These are phyloP conservation scores for Cutaneotrichosporon dermatis DNA, from an alignment of 1,284 basidiomycete species.

Conservation along the genomic window DNA sequence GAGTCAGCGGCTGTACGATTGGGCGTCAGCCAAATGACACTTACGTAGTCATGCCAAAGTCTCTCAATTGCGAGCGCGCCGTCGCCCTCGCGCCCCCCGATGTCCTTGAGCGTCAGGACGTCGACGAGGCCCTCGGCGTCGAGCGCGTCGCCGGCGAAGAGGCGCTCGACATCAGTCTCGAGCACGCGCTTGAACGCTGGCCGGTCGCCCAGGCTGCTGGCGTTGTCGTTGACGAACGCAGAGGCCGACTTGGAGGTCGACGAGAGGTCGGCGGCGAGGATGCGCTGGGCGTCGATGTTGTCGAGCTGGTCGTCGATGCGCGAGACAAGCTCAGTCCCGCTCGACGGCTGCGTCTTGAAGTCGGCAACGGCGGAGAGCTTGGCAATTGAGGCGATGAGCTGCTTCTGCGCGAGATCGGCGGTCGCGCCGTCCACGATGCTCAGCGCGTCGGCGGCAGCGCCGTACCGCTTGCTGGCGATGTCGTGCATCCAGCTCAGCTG, in stretches of 20 bases:
- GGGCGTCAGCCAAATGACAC: conserved; percentile 7
- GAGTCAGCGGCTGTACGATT: not conserved
- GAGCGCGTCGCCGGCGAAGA: conserved; percentile 34
- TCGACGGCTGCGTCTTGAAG: conserved; percentile 50
- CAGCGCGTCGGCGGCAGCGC: conserved; percentile 62
- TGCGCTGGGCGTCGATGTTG: conserved; percentile 55
- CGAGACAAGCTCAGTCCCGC: conserved; percentile 16
- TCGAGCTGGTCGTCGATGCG: conserved; percentile 54
- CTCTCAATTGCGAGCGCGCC: conserved; percentile 52
- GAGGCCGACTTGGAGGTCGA: conserved; percentile 7
- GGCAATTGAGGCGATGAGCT: conserved; percentile 86
- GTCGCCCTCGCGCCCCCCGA: conserved; percentile 45
- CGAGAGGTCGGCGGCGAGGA: conserved; percentile 34
- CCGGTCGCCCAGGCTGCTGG: conserved; percentile 16
- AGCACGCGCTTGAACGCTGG: conserved; percentile 26
- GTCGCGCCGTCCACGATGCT: conserved; percentile 60
- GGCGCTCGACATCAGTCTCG: conserved; percentile 9
- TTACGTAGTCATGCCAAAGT: conserved; percentile 47
- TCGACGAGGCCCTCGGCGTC: conserved; percentile 54
- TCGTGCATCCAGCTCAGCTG: conserved; percentile 87
- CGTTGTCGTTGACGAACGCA: conserved; percentile 17
- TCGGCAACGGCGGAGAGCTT: conserved; percentile 81
- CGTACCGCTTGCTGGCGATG: conserved; percentile 65
- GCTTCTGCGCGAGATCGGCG: conserved; percentile 60
- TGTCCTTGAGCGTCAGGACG: conserved; percentile 53